A percentile compares a stretch with the other conserved stretches of the same genome.
Conservation (phyloP, 495 filamentous ascomycete genomes). For the Neurospora tetraspora region DNA sequence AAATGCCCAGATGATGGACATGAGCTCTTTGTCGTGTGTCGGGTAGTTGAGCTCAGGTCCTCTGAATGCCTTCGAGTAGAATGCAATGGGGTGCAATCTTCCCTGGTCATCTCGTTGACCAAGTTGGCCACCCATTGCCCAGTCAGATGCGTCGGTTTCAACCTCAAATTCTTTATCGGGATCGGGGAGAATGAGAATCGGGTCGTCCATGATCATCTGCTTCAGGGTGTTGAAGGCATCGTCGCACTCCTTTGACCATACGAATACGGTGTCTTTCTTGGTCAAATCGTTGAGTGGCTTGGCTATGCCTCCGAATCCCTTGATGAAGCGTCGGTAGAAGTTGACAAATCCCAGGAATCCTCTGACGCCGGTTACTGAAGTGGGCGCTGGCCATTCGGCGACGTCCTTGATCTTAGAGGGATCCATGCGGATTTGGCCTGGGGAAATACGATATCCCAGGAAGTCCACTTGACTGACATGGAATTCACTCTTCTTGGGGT, state of each 20-base stretch:
- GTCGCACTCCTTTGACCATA: neutral
- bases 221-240: neutral
- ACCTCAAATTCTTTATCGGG: neutral
- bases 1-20: slow-evolving; percentile 1
- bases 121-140: neutral
- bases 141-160: neutral
- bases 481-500: too few species aligned
- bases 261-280: too few species aligned
- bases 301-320: too few species aligned
- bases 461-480: too few species aligned
- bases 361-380: too few species aligned
- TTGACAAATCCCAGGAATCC: too few species aligned
- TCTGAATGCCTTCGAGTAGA: slow-evolving; percentile 6
- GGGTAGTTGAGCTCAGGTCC: slow-evolving; percentile 9
- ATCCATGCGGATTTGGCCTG: too few species aligned
- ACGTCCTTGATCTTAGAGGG: too few species aligned
- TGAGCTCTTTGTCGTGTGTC: slow-evolving; percentile 14
- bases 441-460: too few species aligned
- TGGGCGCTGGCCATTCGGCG: too few species aligned
- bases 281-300: too few species aligned
- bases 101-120: neutral
- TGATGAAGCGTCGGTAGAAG: too few species aligned
- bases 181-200: neutral
- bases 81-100: neutral
- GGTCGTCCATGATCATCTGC: neutral